Base-by-base conservation (phyloP, 225 moss, liverwort and hornwort genomes). In the Pleurozium schreberi region DNA sequence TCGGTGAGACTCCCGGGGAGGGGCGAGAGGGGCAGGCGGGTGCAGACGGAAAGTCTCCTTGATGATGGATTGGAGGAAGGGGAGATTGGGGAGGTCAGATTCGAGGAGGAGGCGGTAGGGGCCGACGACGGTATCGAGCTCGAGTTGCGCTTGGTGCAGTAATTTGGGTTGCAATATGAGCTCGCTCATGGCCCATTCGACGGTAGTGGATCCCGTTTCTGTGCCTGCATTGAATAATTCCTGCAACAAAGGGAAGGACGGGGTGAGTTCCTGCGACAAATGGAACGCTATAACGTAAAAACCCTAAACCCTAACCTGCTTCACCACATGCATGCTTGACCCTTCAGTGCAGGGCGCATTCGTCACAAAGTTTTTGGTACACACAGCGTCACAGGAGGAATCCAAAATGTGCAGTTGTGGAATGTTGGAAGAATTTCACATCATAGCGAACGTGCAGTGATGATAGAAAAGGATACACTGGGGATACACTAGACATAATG, bases 181-280 rank as follows among this genome's bases (percentile, higher is more conserved):
- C 82, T 96, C 95, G 12, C 94, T 91, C 88, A 96, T 88, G 20
- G 94, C 94, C 97, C 96, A 97, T 67, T 89, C 91, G 13, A 91
- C 85, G 61, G 94, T 92, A 7, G 61, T 92, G 14, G 95, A 91
- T 31, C 90, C 88, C 5, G 94, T 93, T 30, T 95, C 96, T 22
- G 92, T 94, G 68, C 94, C 94, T 12, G 92, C 96, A 7, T 92
- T 87, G 30, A 92, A 92, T 22, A 95, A 26, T 62, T 97, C 97
- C 96, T 97, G 93, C 8, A n/a, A 36, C 31, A 38, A n/a, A n/a
- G n/a, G 28, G 59, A 71, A 12, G 28, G 59, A 71, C 12, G 50
- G 7, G 5, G 49, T 80, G 8, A 71, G 20, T 18, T 43, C 83
- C 19, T 34, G 47, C 47, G 7, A 34, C 13, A 31, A 31, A 40